These are phyloP conservation scores for Zancudomyces culisetae DNA, from an alignment of 371 early-diverging fungal species.

Conservation along the genomic window DNA sequence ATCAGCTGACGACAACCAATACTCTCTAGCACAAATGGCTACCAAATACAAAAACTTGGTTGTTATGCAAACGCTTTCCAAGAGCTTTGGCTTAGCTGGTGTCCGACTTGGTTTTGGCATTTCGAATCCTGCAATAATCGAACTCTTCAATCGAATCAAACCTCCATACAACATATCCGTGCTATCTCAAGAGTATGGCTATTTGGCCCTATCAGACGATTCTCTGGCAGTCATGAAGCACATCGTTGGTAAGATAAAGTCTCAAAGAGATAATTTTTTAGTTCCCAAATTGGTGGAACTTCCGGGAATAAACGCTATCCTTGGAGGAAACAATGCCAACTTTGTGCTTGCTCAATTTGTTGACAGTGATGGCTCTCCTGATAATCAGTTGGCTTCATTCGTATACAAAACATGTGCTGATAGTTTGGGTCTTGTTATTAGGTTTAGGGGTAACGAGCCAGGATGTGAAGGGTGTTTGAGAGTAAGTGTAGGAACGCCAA, in stretches of 20 bases:
- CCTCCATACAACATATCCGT: conserved; percentile 94
- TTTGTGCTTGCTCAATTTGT: conserved; percentile 75
- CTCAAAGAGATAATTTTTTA: conserved; percentile 40
- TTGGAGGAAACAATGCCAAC: conserved; percentile 83
- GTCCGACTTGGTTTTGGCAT: conserved; percentile 81
- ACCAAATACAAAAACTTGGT: conserved; percentile 73
- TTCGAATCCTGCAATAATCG: conserved; percentile 53
- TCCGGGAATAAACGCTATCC: conserved; percentile 22
- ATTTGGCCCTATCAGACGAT: conserved; percentile 46
- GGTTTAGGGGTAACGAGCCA: conserved; percentile 77
- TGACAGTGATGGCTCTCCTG: conserved; percentile 33
- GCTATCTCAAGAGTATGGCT: conserved; percentile 58
- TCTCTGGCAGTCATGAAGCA: conserved; percentile 49
- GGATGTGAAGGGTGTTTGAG: conserved; percentile 86
- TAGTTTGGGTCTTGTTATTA: conserved; percentile 62
- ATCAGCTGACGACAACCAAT: conserved; percentile 34
- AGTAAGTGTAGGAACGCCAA: conserved; percentile 76
- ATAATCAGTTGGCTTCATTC: conserved; percentile 45
- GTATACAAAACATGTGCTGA: conserved; percentile 74
- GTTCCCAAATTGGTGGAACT: conserved; percentile 28
- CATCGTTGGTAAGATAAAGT: conserved; percentile 31
- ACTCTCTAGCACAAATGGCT: conserved; percentile 61
- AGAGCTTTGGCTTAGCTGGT: conserved; percentile 93
- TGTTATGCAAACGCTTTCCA: conserved; percentile 91
- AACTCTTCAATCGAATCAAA: conserved; percentile 83